Evolutionary conservation across 176 grass and related monocot genomes (phyloP), one percentile per base, ranked within the genome.

Genomic region (Rhynchospora breviuscula): DNA sequence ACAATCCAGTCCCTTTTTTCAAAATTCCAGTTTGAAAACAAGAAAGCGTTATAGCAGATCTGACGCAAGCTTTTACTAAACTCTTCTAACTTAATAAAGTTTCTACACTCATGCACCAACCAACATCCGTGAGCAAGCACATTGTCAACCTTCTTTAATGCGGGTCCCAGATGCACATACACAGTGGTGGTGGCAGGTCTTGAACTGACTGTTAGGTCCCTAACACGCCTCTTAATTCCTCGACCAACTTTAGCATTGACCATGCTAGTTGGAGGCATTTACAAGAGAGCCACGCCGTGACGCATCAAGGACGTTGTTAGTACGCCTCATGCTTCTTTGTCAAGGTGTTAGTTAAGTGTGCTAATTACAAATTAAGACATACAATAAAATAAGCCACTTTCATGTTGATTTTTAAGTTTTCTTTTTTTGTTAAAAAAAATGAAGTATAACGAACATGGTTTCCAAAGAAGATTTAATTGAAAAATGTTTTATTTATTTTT

Each of bases 201-300:
- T 74, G 70, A 74, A 74, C 70, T 74, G 70, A 74, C 44, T 13
- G 70, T 51, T 74, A 25, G 65, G 29, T 74, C 70, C 31, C 29
- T 48, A 48, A 12, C 44, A 6, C 68, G 11, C 44, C 26, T 66
- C 26, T 33, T 2, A 13, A 66, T 29, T 64, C 29, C 62, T 8
- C 4, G 3, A 64, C 9, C 3, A 46, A 4, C 40, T 63, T 63
- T 81, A 29, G 22, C 49, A 19, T 45, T 43, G 56, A 8, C 78
- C 57, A 59, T 61, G 0, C 23, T 22, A 66, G 15, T 52, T 51
- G 22, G 5, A 66, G 7, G 3, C 67, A 82, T 82, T 67, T 67
- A 51, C 80, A 11, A 29, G 21, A 43, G 21, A n/a, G 59, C 60
- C 80, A 63, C 1, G 47, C 58, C 58, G 61, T 82, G 80, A 82